A percentile compares a stretch with the other conserved stretches of the same genome.
phyloP scores from a whole-genome alignment of 208 protist species.

The Acanthamoeba royreba region DNA sequence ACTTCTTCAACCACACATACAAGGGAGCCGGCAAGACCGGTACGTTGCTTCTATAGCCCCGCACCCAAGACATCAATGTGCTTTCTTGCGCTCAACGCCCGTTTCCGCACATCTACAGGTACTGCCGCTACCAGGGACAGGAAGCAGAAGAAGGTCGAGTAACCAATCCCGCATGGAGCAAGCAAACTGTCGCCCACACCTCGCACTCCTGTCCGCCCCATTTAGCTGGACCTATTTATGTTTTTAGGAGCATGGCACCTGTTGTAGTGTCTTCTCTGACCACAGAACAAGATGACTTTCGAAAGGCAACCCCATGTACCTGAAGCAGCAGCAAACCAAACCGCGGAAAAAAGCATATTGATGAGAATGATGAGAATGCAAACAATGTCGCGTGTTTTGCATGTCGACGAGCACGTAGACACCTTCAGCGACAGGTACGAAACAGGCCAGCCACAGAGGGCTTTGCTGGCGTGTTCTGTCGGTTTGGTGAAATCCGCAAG shows the following conservation, averaged over 20 bases:
- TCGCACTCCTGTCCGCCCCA: background rate
- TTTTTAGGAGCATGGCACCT: too few relatives aligned
- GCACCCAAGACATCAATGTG: background rate
- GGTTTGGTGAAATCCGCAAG: background rate
- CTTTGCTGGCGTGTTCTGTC: background rate
- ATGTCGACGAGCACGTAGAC: background rate
- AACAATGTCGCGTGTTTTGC: too few relatives aligned
- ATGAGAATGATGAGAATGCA: too few relatives aligned
- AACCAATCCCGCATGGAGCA: too few relatives aligned
- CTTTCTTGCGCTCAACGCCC: background rate
- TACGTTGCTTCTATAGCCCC: too few relatives aligned
- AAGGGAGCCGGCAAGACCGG: background rate
- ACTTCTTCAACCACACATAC: conserved; percentile 39
- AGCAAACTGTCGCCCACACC: background rate
- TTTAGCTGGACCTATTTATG: too few relatives aligned
- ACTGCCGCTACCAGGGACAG: background rate
- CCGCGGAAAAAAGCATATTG: too few relatives aligned
- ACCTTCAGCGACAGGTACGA: background rate
- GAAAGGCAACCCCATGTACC: too few relatives aligned
- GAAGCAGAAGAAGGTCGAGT: background rate
- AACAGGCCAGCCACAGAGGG: background rate
- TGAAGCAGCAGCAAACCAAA: too few relatives aligned
- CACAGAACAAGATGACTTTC: too few relatives aligned
- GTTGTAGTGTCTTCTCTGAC: too few relatives aligned
- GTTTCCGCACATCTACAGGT: background rate